These are phyloP conservation scores for Leishmania mexicana DNA, from an alignment of 208 protist species.

Conservation along the genomic window DNA sequence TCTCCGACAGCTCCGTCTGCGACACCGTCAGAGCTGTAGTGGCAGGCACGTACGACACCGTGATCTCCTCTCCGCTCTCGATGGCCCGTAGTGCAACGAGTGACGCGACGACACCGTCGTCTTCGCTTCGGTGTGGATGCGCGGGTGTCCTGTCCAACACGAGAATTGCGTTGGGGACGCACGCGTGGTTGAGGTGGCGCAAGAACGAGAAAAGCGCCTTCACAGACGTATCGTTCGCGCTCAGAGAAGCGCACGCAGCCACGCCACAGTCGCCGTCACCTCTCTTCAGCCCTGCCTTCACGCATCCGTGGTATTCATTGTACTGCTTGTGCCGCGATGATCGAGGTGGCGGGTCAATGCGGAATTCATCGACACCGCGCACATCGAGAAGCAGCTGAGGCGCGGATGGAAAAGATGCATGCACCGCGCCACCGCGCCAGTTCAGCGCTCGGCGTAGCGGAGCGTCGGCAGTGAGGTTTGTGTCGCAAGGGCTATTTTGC, in stretches of 20 bases:
- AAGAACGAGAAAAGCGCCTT: constrained; percentile 39
- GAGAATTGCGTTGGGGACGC: constrained; percentile 58
- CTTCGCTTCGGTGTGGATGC: background rate
- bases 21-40: constrained; percentile 34
- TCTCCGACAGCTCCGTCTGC: constrained; percentile 19
- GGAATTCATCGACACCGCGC: constrained; percentile 27
- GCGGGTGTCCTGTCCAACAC: constrained; percentile 22
- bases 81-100: constrained; percentile 66
- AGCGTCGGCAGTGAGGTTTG: background rate
- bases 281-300: background rate
- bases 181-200: constrained; percentile 66
- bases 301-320: background rate
- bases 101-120: background rate
- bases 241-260: background rate
- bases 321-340: background rate
- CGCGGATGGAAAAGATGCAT: background rate
- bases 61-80: constrained; percentile 66
- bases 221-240: background rate
- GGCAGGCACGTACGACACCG: constrained; percentile 64
- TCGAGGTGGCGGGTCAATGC: constrained; percentile 7
- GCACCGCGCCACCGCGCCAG: background rate
- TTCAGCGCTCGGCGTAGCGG: background rate
- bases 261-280: background rate
- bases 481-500: too few species aligned
- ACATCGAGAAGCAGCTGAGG: constrained; percentile 4